A percentile compares a stretch with the other conserved stretches of the same genome.
phyloP scores from a whole-genome alignment of 306 rosid genomes.

The Abrus precatorius region DNA sequence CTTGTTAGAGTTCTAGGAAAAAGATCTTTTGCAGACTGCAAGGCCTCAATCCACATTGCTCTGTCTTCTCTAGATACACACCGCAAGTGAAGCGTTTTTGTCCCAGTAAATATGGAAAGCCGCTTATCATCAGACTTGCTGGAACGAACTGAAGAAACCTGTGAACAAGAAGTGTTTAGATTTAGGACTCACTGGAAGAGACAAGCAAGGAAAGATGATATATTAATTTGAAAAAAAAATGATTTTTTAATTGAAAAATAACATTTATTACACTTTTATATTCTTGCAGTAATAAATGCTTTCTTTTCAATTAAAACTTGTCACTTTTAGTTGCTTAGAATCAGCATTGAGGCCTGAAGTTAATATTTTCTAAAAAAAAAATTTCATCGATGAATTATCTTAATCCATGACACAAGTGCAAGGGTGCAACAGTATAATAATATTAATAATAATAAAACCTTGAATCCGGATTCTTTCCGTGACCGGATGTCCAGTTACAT shows the following conservation, averaged over 20 bases:
- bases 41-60: constrained; percentile 89
- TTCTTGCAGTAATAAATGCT: too few relatives aligned
- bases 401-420: constrained; percentile 14
- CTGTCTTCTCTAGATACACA: constrained; percentile 87
- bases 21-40: constrained; percentile 90
- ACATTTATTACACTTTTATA: too few relatives aligned
- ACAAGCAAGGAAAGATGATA: constrained; percentile 25
- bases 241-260: too few relatives aligned
- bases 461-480: too few relatives aligned
- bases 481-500: too few relatives aligned
- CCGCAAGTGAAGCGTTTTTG: constrained; percentile 92
- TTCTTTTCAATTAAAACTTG: too few relatives aligned
- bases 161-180: constrained; percentile 53
- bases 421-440: too few relatives aligned
- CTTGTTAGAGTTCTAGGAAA: constrained; percentile 83
- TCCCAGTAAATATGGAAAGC: constrained; percentile 94
- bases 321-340: too few relatives aligned
- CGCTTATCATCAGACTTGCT: constrained; percentile 98
- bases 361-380: background rate
- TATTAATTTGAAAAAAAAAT: background rate
- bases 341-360: too few relatives aligned
- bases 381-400: constrained; percentile 26
- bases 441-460: too few relatives aligned
- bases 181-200: constrained; percentile 43
- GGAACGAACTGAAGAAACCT: constrained; percentile 97